Base-by-base conservation (phyloP, 768 basidiomycete genomes). In the Saitozyma podzolica region DNA sequence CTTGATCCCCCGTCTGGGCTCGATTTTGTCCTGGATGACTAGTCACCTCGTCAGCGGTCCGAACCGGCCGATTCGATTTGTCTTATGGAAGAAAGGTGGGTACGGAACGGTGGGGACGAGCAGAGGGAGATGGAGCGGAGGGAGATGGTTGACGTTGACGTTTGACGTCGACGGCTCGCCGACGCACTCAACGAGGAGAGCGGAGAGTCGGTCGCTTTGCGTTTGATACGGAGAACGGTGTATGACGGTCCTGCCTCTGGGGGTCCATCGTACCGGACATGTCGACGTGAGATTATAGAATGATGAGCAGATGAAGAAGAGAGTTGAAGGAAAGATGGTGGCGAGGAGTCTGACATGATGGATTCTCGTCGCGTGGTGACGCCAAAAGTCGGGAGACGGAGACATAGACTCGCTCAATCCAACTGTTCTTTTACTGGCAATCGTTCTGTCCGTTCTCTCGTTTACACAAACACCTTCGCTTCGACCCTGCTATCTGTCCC, bases 141-240 rank as follows among this genome's bases (percentile, higher is more conserved):
- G 42, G 50, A 49, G 20, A 47, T 6, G 17, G 8, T 41, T 16
- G 52, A 29, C 5, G 29, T 2, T 29, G 29, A 29, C 29, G 29
- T n/a, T n/a, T n/a, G n/a, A n/a, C n/a, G 20, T 8, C 11, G 43
- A 47, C 29, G 39, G 16, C 9, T 49, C 47, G 41, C 29, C 10
- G 20, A 64, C 69, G 56, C 40, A 79, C 80, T 76, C 16, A 80
- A 65, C 7, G 76, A 75, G 11, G 75, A 70, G 19, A 80, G 64
- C 0, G 78, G 80, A 5, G 71, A 60, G 40, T 80, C 78, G 13
- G 74, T 80, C 11, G 76, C 75, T 64, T 79, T 80, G 10, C 80
- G 64, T 68, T 80, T 80, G 77, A 80, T 79, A 8, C 78, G 55
- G 17, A 80, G 59, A 29, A 80, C 72, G 8, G 78, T 79, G 59